These are phyloP conservation scores for Graphium sp. DNA, from an alignment of 2,329 filamentous ascomycete species.

Conservation along the genomic window DNA sequence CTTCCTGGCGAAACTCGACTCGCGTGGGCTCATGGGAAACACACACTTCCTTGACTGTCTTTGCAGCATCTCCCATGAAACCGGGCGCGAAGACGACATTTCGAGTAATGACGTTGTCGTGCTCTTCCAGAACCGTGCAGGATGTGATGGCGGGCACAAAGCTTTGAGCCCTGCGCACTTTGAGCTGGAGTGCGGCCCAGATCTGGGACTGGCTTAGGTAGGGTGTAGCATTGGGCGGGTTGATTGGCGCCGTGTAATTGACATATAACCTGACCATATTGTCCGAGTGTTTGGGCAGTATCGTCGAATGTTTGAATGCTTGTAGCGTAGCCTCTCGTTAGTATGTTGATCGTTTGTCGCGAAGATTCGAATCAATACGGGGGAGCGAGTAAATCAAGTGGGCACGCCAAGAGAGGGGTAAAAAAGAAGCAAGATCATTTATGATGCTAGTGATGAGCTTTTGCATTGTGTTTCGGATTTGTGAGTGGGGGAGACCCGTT, in stretches of 20 bases:
- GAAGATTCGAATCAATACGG: too few relatives aligned
- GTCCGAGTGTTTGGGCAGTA: too few relatives aligned
- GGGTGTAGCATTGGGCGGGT: conserved; percentile 9
- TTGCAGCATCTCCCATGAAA: conserved; percentile 1
- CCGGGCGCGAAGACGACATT: conserved; percentile 13
- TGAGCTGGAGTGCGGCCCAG: conserved; percentile 13
- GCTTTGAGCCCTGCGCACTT: conserved; percentile 11
- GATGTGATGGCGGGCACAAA: conserved; percentile 11
- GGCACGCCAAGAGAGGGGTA: too few relatives aligned
- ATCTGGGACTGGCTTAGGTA: conserved; percentile 10
- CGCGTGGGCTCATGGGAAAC: conserved; percentile 14
- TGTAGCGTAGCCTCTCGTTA: too few relatives aligned
- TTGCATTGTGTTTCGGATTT: too few relatives aligned
- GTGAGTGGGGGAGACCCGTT: too few relatives aligned
- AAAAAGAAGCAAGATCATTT: too few relatives aligned
- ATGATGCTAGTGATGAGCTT: too few relatives aligned
- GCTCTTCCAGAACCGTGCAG: conserved; percentile 4
- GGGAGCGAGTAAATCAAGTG: too few relatives aligned
- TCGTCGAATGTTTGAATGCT: too few relatives aligned
- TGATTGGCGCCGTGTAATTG: conserved; percentile 13
- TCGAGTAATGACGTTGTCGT: conserved; percentile 6
- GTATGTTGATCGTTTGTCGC: too few relatives aligned
- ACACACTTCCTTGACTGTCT: conserved; percentile 13
- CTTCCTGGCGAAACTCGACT: conserved; percentile 16
- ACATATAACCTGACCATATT: too few relatives aligned